Evolutionary conservation across 2,329 filamentous ascomycete genomes (phyloP).

Genomic region (Colletotrichum lupini): DNA sequence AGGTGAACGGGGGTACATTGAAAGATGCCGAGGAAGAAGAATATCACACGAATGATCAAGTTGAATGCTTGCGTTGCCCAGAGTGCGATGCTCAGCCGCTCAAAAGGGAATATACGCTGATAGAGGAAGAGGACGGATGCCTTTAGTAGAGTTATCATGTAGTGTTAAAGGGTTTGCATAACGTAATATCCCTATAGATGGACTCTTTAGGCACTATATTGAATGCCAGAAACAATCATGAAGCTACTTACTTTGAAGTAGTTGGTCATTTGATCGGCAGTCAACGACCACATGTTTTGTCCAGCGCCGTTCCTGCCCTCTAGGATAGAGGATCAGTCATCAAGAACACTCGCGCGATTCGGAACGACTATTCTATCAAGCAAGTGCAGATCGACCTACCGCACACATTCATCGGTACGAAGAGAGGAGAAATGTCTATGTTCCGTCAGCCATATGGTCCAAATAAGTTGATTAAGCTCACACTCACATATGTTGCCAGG

Average conservation of each 20-base stretch:
- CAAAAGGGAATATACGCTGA: constrained; percentile 48
- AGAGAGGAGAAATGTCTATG: neutral
- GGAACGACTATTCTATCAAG: neutral
- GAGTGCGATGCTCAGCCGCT: constrained; percentile 38
- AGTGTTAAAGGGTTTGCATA: neutral
- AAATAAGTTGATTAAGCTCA: neutral
- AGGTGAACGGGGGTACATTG: neutral
- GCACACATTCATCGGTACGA: neutral
- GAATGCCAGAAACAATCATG: too few relatives aligned
- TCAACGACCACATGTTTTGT: neutral
- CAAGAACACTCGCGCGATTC: neutral
- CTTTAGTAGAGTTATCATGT: constrained; percentile 50
- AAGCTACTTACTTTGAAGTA: neutral
- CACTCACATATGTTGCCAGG: neutral
- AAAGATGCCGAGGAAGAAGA: constrained; percentile 47
- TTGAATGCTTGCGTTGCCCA: constrained; percentile 36
- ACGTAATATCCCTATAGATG: neutral
- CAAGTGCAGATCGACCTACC: neutral
- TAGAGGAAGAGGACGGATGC: constrained; percentile 50
- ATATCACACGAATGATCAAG: constrained; percentile 31
- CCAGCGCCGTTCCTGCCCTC: neutral
- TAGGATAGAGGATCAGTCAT: neutral
- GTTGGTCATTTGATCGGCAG: neutral
- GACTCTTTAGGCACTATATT: neutral
- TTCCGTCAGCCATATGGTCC: neutral